Base-by-base conservation (phyloP, 2,329 filamentous ascomycete species). In the Hypoxylon rubiginosum region DNA sequence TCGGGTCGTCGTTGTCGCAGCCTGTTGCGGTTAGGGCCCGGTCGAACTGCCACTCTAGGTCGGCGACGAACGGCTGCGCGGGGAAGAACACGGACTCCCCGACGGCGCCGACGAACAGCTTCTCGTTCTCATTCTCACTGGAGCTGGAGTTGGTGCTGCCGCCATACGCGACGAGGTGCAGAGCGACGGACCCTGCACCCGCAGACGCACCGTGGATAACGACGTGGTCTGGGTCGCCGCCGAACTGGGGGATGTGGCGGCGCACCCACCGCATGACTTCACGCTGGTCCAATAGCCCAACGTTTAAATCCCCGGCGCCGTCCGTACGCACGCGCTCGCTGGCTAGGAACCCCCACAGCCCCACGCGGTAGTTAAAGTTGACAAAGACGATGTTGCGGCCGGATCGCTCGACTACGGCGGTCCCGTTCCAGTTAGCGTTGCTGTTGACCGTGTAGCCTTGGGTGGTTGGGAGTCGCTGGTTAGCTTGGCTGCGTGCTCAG, bases 361-460 rank as follows among this genome's bases (percentile, higher is more conserved):
- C 88, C 6, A 91, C 85, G 6, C 89, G 84, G 72, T 90, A 90
- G 76, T 89, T 88, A 74, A 90, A 88, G 71, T 85, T 86, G 52
- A 90, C 86, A 58, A 86, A 82, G 13, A 90, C 78, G 51, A 90
- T 79, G 65, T 79, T 81, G 26, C 79, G 70, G 13, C 75, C 79
- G 0, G 85, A 86, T 67, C 74, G 74, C 28, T 79, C 73, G 24
- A 87, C 79, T 3, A 86, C 78, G 24, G 79, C 77, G 0, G 81
- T 80, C 32, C 84, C 85, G 72, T 87, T 85, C 74, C 81, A 85
- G 73, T 85, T 84, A 13, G 79, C 78, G 63, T 86, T 88, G n/a
- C 80, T 76, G 60, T 85, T 82, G 15, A 68, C 64, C 0, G 78
- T 78, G 63, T 85, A 87, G 34, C 84, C 84, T 78, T 32, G 26